Evolutionary conservation across 352 stramenopile genomes (phyloP).

Genomic region (Elongisporangium anandrum): DNA sequence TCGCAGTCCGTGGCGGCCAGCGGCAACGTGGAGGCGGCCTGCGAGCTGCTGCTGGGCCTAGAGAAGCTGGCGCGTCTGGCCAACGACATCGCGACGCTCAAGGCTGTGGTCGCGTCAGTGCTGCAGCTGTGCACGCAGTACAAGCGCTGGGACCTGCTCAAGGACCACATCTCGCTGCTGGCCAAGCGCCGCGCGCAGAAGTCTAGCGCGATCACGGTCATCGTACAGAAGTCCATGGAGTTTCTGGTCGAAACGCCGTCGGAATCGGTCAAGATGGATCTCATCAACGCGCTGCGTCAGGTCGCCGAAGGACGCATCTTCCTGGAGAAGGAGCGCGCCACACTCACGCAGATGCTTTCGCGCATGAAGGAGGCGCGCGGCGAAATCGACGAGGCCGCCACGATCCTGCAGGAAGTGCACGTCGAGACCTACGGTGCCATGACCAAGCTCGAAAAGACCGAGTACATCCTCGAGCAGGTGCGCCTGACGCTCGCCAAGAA

Average conservation of each 20-base stretch:
- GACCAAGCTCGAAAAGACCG: conserved; percentile 97
- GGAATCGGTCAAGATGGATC: conserved; percentile 85
- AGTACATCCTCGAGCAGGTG: conserved; percentile 99
- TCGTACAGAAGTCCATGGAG: conserved; percentile 84
- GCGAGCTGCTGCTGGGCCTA: conserved; percentile 80
- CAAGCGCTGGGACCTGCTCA: conserved; percentile 89
- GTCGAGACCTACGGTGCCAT: conserved; percentile 98
- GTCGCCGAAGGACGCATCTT: conserved; percentile 98
- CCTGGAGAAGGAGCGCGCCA: conserved; percentile 95
- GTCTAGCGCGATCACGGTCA: conserved; percentile 75
- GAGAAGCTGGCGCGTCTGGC: conserved; percentile 79
- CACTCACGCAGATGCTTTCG: conserved; percentile 90
- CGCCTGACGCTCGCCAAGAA: conserved; percentile 95
- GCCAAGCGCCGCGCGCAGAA: conserved; percentile 89
- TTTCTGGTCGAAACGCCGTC: conserved; percentile 72
- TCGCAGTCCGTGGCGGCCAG: conserved; percentile 53
- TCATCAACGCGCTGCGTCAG: conserved; percentile 92
- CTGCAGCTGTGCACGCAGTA: conserved; percentile 75
- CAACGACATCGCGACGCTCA: conserved; percentile 86
- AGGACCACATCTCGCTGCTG: conserved; percentile 81
- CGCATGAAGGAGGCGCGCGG: conserved; percentile 91
- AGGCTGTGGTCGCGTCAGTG: conserved; percentile 68
- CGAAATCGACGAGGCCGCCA: conserved; percentile 90
- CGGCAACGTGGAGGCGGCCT: conserved; percentile 78
- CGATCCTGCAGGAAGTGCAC: conserved; percentile 97